Evolutionary conservation across 805 yeast genomes (phyloP).

Genomic region (Kregervanrija fluxuum): DNA sequence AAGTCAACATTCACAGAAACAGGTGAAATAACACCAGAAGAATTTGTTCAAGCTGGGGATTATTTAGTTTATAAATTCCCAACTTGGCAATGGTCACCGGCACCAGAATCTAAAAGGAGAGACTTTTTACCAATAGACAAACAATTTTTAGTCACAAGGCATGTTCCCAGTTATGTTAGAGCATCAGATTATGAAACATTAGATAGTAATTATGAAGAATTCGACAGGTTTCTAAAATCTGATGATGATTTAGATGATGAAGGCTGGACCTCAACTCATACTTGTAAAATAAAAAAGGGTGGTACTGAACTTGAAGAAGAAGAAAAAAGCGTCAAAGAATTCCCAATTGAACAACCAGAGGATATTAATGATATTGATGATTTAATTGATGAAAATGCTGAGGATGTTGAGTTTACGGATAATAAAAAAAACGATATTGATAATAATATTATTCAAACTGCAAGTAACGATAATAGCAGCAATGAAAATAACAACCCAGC

Average conservation of each 20-base stretch:
- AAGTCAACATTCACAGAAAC: slow-evolving; percentile 78
- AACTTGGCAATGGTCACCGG: slow-evolving; percentile 88
- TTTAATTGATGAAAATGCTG: slow-evolving; percentile 28
- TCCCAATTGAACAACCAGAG: slow-evolving; percentile 11
- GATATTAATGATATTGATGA: slow-evolving; percentile 38
- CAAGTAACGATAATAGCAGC: too few relatives aligned
- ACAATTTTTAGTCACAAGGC: slow-evolving; percentile 81
- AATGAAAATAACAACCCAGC: slow-evolving; percentile 6
- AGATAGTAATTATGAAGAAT: slow-evolving; percentile 25
- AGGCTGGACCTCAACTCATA: slow-evolving; percentile 48
- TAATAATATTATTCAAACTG: slow-evolving; percentile 23
- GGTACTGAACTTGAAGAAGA: slow-evolving; percentile 1
- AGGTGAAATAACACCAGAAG: slow-evolving; percentile 94
- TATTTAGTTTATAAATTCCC: slow-evolving; percentile 88
- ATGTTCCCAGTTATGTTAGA: slow-evolving; percentile 78
- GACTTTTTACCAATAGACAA: slow-evolving; percentile 80
- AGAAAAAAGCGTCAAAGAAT: slow-evolving; percentile 6
- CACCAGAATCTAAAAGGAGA: slow-evolving; percentile 45
- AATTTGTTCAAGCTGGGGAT: slow-evolving; percentile 91
- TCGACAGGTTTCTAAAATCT: slow-evolving; percentile 2
- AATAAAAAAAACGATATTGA: slow-evolving; percentile 24
- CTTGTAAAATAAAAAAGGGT: slow-evolving; percentile 1
- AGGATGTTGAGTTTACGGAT: slow-evolving; percentile 25
- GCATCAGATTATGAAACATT: slow-evolving; percentile 44
- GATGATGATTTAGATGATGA: slow-evolving; percentile 31